Evolutionary conservation across 768 basidiomycete genomes (phyloP).

Genomic region (Russula virescens): DNA sequence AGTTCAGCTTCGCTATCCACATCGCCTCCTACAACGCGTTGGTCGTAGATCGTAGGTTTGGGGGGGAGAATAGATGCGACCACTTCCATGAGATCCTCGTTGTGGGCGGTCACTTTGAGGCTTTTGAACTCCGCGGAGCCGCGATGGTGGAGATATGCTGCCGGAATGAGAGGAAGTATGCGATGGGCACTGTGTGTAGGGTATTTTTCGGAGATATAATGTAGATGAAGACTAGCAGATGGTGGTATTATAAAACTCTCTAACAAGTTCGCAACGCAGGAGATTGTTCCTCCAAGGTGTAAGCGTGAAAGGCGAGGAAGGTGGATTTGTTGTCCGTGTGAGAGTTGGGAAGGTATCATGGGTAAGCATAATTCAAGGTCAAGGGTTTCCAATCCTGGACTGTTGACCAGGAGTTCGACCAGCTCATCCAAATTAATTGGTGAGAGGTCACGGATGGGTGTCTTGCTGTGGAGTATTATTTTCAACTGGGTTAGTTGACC

Average conservation of each 20-base stretch:
- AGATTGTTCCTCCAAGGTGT: neutral
- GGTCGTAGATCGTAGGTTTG: neutral
- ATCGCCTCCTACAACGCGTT: neutral
- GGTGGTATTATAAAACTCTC: neutral
- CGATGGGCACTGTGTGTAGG: neutral
- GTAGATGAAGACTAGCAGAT: neutral
- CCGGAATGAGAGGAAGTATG: constrained; percentile 6
- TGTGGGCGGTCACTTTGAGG: neutral
- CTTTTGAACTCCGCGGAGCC: neutral
- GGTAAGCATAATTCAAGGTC: constrained; percentile 7
- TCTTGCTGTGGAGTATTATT: neutral
- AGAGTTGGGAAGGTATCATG: neutral
- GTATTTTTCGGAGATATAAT: neutral
- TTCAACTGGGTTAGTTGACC: constrained; percentile 8
- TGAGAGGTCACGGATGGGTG: neutral
- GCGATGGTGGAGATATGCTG: neutral
- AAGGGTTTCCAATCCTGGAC: constrained; percentile 1
- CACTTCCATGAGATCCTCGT: neutral
- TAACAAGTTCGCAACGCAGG: constrained; percentile 2
- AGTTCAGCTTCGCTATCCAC: neutral
- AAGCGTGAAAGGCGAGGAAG: constrained; percentile 10
- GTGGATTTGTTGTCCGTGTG: neutral
- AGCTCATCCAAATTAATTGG: neutral
- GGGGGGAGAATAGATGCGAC: neutral
- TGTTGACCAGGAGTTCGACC: neutral